phyloP scores from a whole-genome alignment of 306 rosid species.

The Casuarina cunninghamiana region DNA sequence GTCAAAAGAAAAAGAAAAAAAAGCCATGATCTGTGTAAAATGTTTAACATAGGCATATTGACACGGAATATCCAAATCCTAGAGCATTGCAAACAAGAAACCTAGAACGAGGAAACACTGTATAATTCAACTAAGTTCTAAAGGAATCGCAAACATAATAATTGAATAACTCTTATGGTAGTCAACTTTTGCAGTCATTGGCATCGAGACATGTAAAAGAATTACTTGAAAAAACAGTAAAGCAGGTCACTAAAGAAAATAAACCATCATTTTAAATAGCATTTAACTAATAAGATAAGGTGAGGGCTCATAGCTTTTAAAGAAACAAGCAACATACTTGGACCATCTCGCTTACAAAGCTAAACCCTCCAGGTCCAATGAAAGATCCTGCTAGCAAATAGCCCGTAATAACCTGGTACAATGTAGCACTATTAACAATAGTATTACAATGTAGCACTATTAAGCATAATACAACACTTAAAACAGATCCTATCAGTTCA shows the following conservation, averaged over 20 bases:
- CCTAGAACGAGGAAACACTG: background rate
- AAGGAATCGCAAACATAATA: background rate
- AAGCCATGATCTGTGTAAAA: background rate
- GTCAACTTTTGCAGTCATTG: background rate
- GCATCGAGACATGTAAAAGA: background rate
- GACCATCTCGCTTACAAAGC: slow-evolving; percentile 96
- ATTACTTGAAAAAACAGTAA: background rate
- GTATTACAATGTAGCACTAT: background rate
- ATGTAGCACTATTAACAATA: slow-evolving; percentile 18
- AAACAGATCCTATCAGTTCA: background rate
- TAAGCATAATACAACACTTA: background rate
- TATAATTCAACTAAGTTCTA: background rate
- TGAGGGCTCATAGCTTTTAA: slow-evolving; percentile 2
- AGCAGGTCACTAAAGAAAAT: background rate
- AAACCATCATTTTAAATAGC: background rate
- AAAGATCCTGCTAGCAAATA: slow-evolving; percentile 89
- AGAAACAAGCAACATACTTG: slow-evolving; percentile 65
- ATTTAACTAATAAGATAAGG: background rate
- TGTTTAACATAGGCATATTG: background rate
- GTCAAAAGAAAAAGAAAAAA: background rate
- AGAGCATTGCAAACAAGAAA: background rate
- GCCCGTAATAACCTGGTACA: slow-evolving; percentile 81
- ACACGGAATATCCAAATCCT: background rate
- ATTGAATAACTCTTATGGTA: background rate
- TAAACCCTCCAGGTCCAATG: slow-evolving; percentile 94